Evolutionary conservation across 345 rosid genomes (phyloP), one percentile per base, ranked within the genome.

Genomic region (Syzygium jambos): DNA sequence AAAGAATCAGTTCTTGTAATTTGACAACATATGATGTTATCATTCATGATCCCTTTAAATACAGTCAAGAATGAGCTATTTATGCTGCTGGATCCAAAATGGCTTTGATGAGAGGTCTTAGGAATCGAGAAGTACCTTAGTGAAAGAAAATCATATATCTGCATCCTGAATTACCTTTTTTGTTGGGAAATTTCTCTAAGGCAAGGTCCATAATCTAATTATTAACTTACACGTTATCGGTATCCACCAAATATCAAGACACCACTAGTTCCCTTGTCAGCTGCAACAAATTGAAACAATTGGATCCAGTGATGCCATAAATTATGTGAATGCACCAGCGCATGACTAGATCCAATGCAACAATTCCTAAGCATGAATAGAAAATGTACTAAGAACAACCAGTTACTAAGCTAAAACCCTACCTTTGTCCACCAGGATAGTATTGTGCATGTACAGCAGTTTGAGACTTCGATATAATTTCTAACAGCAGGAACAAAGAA

Each of bases 371-470:
- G 80, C 49, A 73, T 38, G 25, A 38, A 19, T 73, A 73, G 80
- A 73, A 41, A 73, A 73, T 73, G 78, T 68, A 34, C 38, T 17
- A 73, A 38, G 80, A 73, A 73, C 80, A 73, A 73, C 49, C 80
- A 73, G 14, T 73, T 9, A 73, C 46, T 10, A 73, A 38, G 49
- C 46, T 73, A 73, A 73, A 17, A 34, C 80, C 27, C 23, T 96
- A 97, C 99, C 98, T 95, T 93, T 87, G 92, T 92, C 98, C 99
- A 97, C 97, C 98, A 93, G 65, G 94, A 90, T 54, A 96, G 87
- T 38, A 89, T 84, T 90, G 84, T 92, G 92, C 93, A 95, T n/a
- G 95, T 88, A 90, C 90, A 88, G 85, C 86, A 95, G 87, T 96
- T 93, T 85, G 99, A 96, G 90, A 91, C 93, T 91, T 97, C 98